Conservation (phyloP, 2,329 filamentous ascomycete genomes). For the Rutstroemia sp. region DNA sequence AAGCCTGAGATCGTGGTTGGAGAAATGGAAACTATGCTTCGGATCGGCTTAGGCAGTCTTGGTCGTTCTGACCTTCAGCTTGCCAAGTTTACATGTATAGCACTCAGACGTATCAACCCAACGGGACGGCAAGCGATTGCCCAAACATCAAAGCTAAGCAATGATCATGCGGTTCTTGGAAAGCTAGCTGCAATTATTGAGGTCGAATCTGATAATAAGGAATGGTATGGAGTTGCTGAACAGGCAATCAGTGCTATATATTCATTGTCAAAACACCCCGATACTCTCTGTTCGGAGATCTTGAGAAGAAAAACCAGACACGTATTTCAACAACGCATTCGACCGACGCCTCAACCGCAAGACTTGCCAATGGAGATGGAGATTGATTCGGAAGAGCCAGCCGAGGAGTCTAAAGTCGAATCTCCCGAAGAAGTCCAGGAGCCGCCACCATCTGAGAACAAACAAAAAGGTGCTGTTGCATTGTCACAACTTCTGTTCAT, state of each 20-base stretch:
- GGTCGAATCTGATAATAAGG: constrained; percentile 79
- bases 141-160: constrained; percentile 72
- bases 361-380: constrained; percentile 24
- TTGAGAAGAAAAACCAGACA: constrained; percentile 77
- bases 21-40: constrained; percentile 90
- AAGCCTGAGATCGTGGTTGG: constrained; percentile 88
- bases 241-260: constrained; percentile 96
- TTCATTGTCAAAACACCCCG: constrained; percentile 85
- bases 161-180: constrained; percentile 81
- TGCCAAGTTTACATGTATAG: constrained; percentile 93
- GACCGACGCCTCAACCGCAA: constrained; percentile 10
- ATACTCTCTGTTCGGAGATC: constrained; percentile 86
- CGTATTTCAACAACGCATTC: constrained; percentile 51
- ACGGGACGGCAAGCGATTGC: constrained; percentile 63
- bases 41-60: constrained; percentile 75
- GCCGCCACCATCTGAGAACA: constrained; percentile 28
- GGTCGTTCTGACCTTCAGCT: constrained; percentile 79
- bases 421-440: constrained; percentile 5
- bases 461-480: constrained; percentile 63
- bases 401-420: constrained; percentile 14
- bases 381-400: constrained; percentile 21
- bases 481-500: constrained; percentile 91
- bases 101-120: constrained; percentile 83
- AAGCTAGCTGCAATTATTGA: constrained; percentile 81
- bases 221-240: constrained; percentile 94